Percentiles rank a stretch among this genome's conserved stretches.
Evolutionary conservation across 331 rosid species (phyloP).

Genomic region (Phaseolus coccineus): DNA sequence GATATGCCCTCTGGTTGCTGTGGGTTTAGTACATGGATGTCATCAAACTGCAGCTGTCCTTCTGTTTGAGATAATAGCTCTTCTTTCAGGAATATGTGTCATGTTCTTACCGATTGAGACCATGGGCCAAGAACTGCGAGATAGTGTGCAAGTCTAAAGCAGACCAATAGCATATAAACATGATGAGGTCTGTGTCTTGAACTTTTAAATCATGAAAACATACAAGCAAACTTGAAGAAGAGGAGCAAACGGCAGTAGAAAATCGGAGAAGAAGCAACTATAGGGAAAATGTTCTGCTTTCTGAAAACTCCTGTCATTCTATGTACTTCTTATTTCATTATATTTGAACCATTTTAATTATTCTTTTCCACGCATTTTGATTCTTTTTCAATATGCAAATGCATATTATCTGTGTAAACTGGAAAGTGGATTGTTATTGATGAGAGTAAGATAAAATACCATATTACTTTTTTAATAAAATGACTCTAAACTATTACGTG

Average conservation of each 20-base stretch:
- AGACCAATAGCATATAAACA: background rate
- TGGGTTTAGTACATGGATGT: constrained; percentile 82
- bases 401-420: background rate
- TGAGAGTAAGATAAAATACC: background rate
- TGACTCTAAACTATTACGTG: too few species aligned
- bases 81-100: constrained; percentile 83
- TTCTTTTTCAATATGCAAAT: background rate
- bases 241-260: background rate
- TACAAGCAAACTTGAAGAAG: background rate
- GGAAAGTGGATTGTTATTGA: background rate
- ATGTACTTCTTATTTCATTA: constrained; percentile 10
- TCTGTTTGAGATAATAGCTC: constrained; percentile 73
- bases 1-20: constrained; percentile 88
- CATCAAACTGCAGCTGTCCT: constrained; percentile 82
- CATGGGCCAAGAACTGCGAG: constrained; percentile 76
- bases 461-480: background rate
- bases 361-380: background rate
- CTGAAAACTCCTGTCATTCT: background rate
- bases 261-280: background rate
- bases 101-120: constrained; percentile 86
- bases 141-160: constrained; percentile 51
- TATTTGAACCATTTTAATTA: constrained; percentile 11
- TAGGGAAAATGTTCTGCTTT: background rate
- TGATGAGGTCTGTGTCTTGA: constrained; percentile 5
- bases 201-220: constrained; percentile 3